Evolutionary conservation across 2,329 filamentous ascomycete species (phyloP).

Genomic region (Aspergillus unguis): DNA sequence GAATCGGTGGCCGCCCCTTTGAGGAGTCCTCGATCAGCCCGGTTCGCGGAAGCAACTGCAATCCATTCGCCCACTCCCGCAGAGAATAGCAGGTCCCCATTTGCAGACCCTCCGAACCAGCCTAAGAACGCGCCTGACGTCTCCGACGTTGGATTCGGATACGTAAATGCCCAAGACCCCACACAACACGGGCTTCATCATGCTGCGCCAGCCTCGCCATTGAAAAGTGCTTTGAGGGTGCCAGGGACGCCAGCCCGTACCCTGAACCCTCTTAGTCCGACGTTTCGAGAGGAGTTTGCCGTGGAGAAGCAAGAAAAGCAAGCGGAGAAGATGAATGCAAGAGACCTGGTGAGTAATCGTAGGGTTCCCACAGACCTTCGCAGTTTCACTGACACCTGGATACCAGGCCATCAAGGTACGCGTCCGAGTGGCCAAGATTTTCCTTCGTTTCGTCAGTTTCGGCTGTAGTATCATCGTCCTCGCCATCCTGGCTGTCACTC

Average conservation of each 20-base stretch:
- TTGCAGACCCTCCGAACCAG: slow-evolving; percentile 50
- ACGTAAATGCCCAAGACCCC: slow-evolving; percentile 62
- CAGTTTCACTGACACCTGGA: not conserved
- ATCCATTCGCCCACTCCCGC: slow-evolving; percentile 60
- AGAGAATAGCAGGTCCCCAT: slow-evolving; percentile 46
- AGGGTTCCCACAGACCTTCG: too few species aligned
- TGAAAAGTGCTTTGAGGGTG: slow-evolving; percentile 87
- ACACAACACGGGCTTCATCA: slow-evolving; percentile 49
- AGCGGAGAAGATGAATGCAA: slow-evolving; percentile 82
- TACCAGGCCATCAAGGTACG: slow-evolving; percentile 82
- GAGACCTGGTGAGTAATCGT: slow-evolving; percentile 70
- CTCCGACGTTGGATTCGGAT: slow-evolving; percentile 88
- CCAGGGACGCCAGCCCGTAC: slow-evolving; percentile 75
- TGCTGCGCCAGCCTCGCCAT: slow-evolving; percentile 69
- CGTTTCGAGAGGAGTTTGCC: slow-evolving; percentile 81
- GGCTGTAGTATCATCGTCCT: slow-evolving; percentile 94
- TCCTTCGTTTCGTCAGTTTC: slow-evolving; percentile 94
- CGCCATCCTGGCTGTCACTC: slow-evolving; percentile 81
- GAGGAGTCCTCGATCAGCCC: slow-evolving; percentile 56
- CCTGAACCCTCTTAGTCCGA: slow-evolving; percentile 82
- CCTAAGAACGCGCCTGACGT: slow-evolving; percentile 55
- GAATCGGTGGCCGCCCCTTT: slow-evolving; percentile 36
- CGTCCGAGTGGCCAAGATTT: slow-evolving; percentile 88
- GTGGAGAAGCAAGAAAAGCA: slow-evolving; percentile 78
- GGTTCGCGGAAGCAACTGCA: slow-evolving; percentile 64